Conservation (phyloP, 805 yeast species). For the Kazachstania viticola region DNA sequence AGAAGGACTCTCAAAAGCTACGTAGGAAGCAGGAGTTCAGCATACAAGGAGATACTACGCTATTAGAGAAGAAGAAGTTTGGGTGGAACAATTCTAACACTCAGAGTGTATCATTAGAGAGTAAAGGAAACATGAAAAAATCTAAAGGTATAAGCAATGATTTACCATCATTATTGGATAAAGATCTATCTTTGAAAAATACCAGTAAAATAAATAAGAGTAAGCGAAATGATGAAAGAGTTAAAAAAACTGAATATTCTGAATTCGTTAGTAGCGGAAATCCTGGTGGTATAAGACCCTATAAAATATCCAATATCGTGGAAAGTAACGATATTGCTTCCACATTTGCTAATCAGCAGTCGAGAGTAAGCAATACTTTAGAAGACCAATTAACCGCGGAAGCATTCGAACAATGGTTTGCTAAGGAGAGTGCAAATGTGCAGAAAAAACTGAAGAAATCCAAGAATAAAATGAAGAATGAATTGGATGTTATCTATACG, state of each 20-base stretch:
- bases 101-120: too few species aligned
- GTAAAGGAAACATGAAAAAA: conserved; percentile 3
- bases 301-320: conserved; percentile 4
- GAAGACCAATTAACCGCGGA: conserved; percentile 73
- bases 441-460: conserved; percentile 31
- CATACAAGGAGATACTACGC: too few species aligned
- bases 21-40: conserved; percentile 15
- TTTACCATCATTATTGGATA: conserved; percentile 16
- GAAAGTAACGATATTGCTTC: conserved; percentile 6
- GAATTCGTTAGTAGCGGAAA: conserved; percentile 18
- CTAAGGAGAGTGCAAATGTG: conserved; percentile 56
- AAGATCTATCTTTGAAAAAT: conserved; percentile 1
- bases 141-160: conserved; percentile 3
- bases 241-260: conserved; percentile 2
- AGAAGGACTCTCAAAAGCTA: conserved; percentile 22
- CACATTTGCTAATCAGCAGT: conserved; percentile 3
- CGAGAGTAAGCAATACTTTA: conserved; percentile 16
- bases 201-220: conserved; percentile 2
- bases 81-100: too few species aligned
- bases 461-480: conserved; percentile 4
- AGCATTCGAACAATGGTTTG: conserved; percentile 85
- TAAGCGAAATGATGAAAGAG: not conserved
- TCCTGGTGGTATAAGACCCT: conserved; percentile 11
- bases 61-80: too few species aligned
- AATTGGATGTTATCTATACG: conserved; percentile 9